These are phyloP conservation scores for Lipomyces yamadae DNA, from an alignment of 805 yeast genomes.

Conservation along the genomic window DNA sequence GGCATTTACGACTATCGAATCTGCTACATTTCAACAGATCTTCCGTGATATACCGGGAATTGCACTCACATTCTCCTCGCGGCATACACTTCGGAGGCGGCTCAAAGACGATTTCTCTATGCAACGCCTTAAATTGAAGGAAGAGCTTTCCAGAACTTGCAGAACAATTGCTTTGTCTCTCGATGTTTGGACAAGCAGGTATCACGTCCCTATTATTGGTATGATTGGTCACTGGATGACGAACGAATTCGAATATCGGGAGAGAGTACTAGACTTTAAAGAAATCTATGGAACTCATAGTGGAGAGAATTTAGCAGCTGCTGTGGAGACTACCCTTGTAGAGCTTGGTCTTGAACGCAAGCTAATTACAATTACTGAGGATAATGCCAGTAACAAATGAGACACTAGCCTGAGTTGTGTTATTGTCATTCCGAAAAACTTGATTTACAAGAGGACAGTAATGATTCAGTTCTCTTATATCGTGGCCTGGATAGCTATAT, in stretches of 20 bases:
- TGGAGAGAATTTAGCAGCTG: too few species aligned
- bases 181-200: constrained; percentile 12
- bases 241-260: constrained; percentile 6
- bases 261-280: not conserved
- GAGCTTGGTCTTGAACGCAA: not conserved
- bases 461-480: constrained; percentile 3
- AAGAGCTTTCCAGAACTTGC: constrained; percentile 5
- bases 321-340: not conserved
- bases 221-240: constrained; percentile 4
- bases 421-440: not conserved
- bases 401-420: constrained; percentile 6
- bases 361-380: not conserved
- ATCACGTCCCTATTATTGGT: not conserved
- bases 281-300: constrained; percentile 10
- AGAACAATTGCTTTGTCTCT: constrained; percentile 7
- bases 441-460: not conserved
- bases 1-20: not conserved
- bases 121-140: constrained; percentile 3
- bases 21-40: not conserved
- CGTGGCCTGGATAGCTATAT: constrained; percentile 7
- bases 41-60: constrained; percentile 7
- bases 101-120: not conserved
- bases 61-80: not conserved
- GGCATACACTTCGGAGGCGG: constrained; percentile 5
- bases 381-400: not conserved